A percentile compares a stretch with the other conserved stretches of the same genome.
These are phyloP conservation scores for Solanum piurae DNA, from an alignment of 257 asterid species.

Conservation along the genomic window DNA sequence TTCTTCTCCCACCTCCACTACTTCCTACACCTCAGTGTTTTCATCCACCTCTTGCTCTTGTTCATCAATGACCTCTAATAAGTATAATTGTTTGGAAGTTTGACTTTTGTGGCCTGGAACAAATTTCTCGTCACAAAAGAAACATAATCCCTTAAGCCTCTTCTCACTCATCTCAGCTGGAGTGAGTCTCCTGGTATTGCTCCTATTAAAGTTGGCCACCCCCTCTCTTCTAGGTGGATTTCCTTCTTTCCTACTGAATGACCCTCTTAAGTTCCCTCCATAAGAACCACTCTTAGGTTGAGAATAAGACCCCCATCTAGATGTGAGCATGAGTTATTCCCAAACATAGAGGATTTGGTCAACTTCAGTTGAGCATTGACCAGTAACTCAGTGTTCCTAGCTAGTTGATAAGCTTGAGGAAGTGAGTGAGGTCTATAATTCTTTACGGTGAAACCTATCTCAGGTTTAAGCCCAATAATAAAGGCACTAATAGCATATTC, in stretches of 20 bases:
- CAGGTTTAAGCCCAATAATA: not conserved
- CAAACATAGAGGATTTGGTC: not conserved
- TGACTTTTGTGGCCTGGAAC: not conserved
- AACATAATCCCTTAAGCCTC: not conserved
- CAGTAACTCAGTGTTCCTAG: not conserved
- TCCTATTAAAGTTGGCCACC: not conserved
- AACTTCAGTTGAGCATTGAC: not conserved
- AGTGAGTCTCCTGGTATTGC: not conserved
- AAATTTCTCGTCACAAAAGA: not conserved
- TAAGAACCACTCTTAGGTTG: not conserved
- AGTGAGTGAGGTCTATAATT: not conserved
- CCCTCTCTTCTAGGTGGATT: no score
- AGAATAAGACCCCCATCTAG: not conserved
- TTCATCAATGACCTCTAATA: not conserved
- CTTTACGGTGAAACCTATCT: not conserved
- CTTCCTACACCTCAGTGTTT: not conserved
- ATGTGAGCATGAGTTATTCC: not conserved
- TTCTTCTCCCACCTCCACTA: not conserved
- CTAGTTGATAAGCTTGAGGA: not conserved
- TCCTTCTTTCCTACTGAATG: not conserved
- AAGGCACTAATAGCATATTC: not conserved
- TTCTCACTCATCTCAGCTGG: not conserved
- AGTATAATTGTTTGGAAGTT: not conserved
- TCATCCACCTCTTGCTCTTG: no score
- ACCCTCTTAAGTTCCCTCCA: no score